These are phyloP conservation scores for Solioccasus polychromus DNA, from an alignment of 768 basidiomycete species.

Conservation along the genomic window DNA sequence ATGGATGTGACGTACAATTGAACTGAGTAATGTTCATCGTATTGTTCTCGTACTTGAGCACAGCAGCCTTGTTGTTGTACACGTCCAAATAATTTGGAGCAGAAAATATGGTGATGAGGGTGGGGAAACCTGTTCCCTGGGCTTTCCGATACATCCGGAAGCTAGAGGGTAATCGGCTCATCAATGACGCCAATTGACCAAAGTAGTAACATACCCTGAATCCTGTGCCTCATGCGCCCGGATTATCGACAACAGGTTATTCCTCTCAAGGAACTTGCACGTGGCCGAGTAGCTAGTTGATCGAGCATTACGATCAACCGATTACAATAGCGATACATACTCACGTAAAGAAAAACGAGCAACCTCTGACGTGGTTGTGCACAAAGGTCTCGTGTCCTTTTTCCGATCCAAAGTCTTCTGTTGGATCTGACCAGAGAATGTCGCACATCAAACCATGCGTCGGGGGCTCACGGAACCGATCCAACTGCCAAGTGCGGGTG, in stretches of 20 bases:
- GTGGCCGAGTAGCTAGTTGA: constrained; percentile 73
- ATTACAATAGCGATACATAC: constrained; percentile 13
- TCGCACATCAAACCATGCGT: constrained; percentile 76
- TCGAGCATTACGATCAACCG: not conserved
- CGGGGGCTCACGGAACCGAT: constrained; percentile 71
- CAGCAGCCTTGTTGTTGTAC: constrained; percentile 94
- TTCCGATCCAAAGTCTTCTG: constrained; percentile 70
- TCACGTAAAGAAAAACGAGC: constrained; percentile 74
- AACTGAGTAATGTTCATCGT: constrained; percentile 94
- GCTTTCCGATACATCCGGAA: constrained; percentile 96
- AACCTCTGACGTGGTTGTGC: constrained; percentile 72
- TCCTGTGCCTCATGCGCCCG: constrained; percentile 98
- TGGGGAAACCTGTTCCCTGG: constrained; percentile 89
- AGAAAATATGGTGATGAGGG: constrained; percentile 96
- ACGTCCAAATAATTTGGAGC: constrained; percentile 97
- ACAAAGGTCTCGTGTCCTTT: constrained; percentile 63
- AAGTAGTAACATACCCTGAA: constrained; percentile 63
- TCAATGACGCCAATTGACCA: not conserved
- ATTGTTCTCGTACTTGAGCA: constrained; percentile 96
- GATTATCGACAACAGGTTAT: constrained; percentile 87
- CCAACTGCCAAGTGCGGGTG: constrained; percentile 41
- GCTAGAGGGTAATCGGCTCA: constrained; percentile 33
- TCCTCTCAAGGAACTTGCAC: constrained; percentile 90
- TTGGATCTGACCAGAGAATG: constrained; percentile 71
- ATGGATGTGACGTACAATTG: constrained; percentile 77